Conservation (phyloP, 208 protist species). For the Acanthamoeba triangularis region DNA sequence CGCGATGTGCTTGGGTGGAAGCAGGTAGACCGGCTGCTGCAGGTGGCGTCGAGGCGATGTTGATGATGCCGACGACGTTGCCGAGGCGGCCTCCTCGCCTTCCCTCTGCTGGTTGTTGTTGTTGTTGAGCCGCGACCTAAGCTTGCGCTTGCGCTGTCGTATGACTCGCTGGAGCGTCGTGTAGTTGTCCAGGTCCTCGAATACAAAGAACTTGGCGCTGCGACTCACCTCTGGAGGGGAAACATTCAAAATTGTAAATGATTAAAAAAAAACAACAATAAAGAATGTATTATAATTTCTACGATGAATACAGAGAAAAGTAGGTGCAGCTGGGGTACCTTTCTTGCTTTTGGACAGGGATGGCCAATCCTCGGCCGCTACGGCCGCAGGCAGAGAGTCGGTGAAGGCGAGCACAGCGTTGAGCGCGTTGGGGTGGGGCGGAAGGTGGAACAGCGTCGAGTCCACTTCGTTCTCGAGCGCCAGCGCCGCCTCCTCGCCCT, state of each 20-base stretch:
- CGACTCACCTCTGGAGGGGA: neutral
- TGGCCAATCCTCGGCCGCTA: neutral
- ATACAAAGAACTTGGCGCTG: neutral
- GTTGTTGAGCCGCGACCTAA: neutral
- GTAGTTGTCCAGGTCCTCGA: slow-evolving; percentile 10
- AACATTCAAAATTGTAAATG: too few relatives aligned
- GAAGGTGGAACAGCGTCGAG: neutral
- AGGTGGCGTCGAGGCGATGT: neutral
- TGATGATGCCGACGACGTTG: neutral
- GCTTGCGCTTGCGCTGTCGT: neutral
- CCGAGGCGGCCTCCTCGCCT: neutral
- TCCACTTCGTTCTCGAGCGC: slow-evolving; percentile 43
- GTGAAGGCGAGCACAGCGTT: neutral
- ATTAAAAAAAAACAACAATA: neutral
- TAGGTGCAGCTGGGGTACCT: neutral
- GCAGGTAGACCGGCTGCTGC: neutral
- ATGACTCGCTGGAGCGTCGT: slow-evolving; percentile 13
- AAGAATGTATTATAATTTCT: neutral
- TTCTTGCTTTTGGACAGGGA: neutral
- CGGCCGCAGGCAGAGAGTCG: neutral
- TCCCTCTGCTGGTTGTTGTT: neutral
- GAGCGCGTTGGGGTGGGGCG: slow-evolving; percentile 31
- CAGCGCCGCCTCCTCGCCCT: slow-evolving; percentile 7
- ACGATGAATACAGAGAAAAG: neutral
- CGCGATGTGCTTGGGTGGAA: neutral